Base-by-base conservation (phyloP, 495 filamentous ascomycete genomes). In the Ascodesmis nigricans region DNA sequence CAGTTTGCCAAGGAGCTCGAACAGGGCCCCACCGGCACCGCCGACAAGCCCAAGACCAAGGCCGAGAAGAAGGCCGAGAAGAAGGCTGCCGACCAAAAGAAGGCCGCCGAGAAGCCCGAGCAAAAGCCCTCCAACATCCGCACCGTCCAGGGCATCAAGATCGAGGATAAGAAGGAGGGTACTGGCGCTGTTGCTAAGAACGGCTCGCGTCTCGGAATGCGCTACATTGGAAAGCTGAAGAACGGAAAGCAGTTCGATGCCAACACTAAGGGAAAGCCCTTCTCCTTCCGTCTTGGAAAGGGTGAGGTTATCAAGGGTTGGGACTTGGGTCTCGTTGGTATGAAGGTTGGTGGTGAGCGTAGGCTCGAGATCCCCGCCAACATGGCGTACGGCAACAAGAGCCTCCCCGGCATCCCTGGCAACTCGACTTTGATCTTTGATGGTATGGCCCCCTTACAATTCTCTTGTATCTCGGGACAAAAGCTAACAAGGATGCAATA, bases 1-100 rank as follows among this genome's bases (percentile, higher is more conserved):
- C 80, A 91, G 58, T 99, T 99, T 54, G 87, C 87, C 43, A 90
- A 93, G 66, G 78, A 93, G 54, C 76, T 97, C 21, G 90, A 95
- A 63, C 82, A 91, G 54, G 87, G 84, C 29, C 87, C 87, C 24
- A 81, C 81, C 26, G 53, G 59, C 53, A 41, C 36, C 17, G 37
- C 45, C 21, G 69, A 64, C 37, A 59, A 58, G 46, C 48, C 46
- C 24, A 50, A 55, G 16, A 30, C 41, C n/a, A 43, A 41, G 41
- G 31, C 28, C 38, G 46, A 29, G 43, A 52, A 23, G 33, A 45
- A 29, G 11, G 53, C 49, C 18, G 59, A 61, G 43, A 58, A 60
- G 44, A 48, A 56, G 22, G 58, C 56, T 9, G n/a, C n/a, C n/a
- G n/a, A n/a, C n/a, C 64, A 67, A 48, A 64, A 66, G 55, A 50